Base-by-base conservation (phyloP, 305 asterid species). In the Rubia tinctorum region DNA sequence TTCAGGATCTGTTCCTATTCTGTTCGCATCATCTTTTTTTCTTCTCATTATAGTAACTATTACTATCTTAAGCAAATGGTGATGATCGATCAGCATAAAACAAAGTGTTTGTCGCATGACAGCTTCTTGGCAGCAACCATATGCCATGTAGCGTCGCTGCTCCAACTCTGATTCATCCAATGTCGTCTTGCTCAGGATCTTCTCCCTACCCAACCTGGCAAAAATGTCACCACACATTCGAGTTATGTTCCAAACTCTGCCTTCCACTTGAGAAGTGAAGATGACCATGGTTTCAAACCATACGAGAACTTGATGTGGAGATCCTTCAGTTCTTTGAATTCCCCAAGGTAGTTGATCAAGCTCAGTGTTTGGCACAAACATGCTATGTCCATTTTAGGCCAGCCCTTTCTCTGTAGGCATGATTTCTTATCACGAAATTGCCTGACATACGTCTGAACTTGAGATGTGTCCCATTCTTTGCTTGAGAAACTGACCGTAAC, bases 61-160 rank as follows among this genome's bases (percentile, higher is more conserved):
- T 14, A 68, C 59, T 2, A 55, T 44, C 17, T 34, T 49, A 23
- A 44, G 59, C 42, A 5, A 22, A 13, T 37, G 55, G 27, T 68
- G 71, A 45, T 68, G 22, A 7, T 22, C 22, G 27, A 68, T 51
- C 47, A 68, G n/a, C 58, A 68, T 68, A 8, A 44, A 68, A 10
- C 18, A 51, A 5, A 68, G 51, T 43, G 71, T 68, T 44, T 22
- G 59, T 39, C 58, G 34, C 20, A 23, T 59, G 43, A 68, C 71
- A 44, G 71, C 55, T 53, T 68, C 71, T 22, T 68, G 71, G 71
- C 59, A 68, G n/a, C 59, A 68, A 30, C 40, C 71, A 44, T 68
- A 68, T 23, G 71, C 58, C 40, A 45, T 68, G 6, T 20, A 68
- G 14, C 44, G 71, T 15, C 71, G 43, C 12, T 44, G 40, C 40